phyloP scores from a whole-genome alignment of 495 filamentous ascomycete species.

The Penicillium cosmopolitanum region DNA sequence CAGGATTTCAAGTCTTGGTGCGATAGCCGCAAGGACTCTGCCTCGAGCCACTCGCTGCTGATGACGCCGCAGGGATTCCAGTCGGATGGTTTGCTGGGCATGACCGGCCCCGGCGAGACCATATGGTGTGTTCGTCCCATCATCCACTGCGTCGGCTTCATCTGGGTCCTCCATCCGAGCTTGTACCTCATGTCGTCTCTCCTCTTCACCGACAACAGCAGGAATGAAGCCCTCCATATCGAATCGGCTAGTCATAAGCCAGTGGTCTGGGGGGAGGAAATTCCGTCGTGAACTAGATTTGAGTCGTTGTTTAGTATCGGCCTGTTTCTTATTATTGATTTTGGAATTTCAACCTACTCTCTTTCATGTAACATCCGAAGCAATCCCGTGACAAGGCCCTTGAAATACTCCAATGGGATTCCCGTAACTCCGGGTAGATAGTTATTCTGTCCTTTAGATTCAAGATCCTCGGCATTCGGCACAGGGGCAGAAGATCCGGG shows the following conservation, averaged over 20 bases:
- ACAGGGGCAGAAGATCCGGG: slow-evolving; percentile 21
- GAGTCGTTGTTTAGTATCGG: slow-evolving; percentile 7
- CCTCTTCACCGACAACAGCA: slow-evolving; percentile 86
- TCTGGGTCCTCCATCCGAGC: slow-evolving; percentile 58
- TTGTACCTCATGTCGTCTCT: slow-evolving; percentile 70
- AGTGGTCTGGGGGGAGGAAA: slow-evolving; percentile 81
- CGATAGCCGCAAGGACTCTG: slow-evolving; percentile 72
- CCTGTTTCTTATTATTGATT: neutral
- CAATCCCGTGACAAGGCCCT: slow-evolving; percentile 78
- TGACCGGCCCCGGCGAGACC: slow-evolving; percentile 55
- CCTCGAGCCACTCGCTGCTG: slow-evolving; percentile 67
- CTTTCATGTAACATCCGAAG: slow-evolving; percentile 89
- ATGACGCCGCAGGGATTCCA: slow-evolving; percentile 58
- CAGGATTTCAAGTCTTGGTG: slow-evolving; percentile 85
- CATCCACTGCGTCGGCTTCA: slow-evolving; percentile 36
- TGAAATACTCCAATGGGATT: slow-evolving; percentile 77
- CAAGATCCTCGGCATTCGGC: slow-evolving; percentile 37
- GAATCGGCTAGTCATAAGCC: slow-evolving; percentile 92
- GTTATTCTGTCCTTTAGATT: slow-evolving; percentile 41
- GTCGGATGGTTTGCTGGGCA: slow-evolving; percentile 53
- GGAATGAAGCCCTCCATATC: slow-evolving; percentile 90
- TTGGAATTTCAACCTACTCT: slow-evolving; percentile 56
- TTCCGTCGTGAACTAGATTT: slow-evolving; percentile 69
- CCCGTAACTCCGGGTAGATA: slow-evolving; percentile 64
- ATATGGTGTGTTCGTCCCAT: slow-evolving; percentile 34